These are phyloP conservation scores for Cicer chorassanicum DNA, from an alignment of 306 rosid species.

Conservation along the genomic window DNA sequence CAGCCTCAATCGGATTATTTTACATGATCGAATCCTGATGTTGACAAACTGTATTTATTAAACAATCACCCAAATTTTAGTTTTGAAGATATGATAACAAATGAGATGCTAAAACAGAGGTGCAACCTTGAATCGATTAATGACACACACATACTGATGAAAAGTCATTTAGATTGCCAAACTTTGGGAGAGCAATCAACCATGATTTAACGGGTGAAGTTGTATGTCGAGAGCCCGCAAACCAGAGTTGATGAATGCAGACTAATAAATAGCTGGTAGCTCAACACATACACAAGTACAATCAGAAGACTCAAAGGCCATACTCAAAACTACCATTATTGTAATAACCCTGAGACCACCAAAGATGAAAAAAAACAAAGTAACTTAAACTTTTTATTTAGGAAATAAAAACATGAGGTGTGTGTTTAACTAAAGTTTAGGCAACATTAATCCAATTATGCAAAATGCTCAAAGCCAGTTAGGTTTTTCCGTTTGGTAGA, in stretches of 20 bases:
- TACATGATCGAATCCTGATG: constrained; percentile 4
- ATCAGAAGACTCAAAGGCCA: constrained; percentile 35
- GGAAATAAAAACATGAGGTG: constrained; percentile 28
- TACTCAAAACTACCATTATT: constrained; percentile 37
- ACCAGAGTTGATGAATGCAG: constrained; percentile 1
- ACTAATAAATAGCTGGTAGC: constrained; percentile 25
- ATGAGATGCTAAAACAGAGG: background rate
- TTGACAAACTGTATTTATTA: background rate
- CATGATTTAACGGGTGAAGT: constrained; percentile 6
- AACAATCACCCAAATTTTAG: constrained; percentile 4
- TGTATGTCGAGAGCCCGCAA: background rate
- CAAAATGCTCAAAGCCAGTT: constrained; percentile 55
- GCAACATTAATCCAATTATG: constrained; percentile 28
- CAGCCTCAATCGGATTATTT: constrained; percentile 9
- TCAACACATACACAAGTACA: constrained; percentile 1
- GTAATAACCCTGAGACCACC: constrained; percentile 22
- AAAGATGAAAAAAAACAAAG: constrained; percentile 8
- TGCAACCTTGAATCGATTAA: constrained; percentile 4
- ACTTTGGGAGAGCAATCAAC: background rate
- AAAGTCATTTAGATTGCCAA: constrained; percentile 3
- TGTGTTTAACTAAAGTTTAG: constrained; percentile 40
- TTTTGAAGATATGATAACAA: constrained; percentile 10
- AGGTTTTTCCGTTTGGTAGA: constrained; percentile 63
- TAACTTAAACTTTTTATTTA: background rate
- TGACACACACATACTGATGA: background rate